phyloP scores from a whole-genome alignment of 1,284 basidiomycete species.

The Cystobasidiaceae sp. region DNA sequence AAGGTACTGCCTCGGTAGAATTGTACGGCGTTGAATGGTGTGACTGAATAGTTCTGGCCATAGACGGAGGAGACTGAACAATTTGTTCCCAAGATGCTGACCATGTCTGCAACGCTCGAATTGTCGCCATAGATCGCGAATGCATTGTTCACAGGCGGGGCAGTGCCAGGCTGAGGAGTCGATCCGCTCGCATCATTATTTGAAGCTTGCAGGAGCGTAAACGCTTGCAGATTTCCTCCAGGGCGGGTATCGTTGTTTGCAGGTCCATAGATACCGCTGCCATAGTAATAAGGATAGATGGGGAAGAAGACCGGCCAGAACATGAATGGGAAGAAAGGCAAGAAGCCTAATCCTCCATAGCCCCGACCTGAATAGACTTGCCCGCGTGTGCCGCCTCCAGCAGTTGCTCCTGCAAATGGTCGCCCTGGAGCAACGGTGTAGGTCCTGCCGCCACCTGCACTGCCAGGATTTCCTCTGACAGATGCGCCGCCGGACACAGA shows the following conservation, averaged over 20 bases:
- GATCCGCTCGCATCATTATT: neutral
- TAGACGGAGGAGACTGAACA: constrained; percentile 14
- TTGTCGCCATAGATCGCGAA: constrained; percentile 33
- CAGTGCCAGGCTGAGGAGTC: constrained; percentile 6
- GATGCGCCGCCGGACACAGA: constrained; percentile 9
- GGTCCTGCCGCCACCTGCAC: constrained; percentile 13
- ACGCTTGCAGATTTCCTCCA: constrained; percentile 26
- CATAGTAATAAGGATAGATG: constrained; percentile 24
- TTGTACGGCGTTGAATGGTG: constrained; percentile 50
- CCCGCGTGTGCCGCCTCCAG: constrained; percentile 23
- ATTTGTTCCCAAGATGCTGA: constrained; percentile 16
- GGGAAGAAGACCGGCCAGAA: constrained; percentile 23
- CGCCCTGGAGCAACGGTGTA: constrained; percentile 10
- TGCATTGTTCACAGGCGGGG: constrained; percentile 4
- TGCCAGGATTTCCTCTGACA: constrained; percentile 17
- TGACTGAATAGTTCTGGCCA: constrained; percentile 14
- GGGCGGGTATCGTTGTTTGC: constrained; percentile 25
- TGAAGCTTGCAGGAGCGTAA: constrained; percentile 18
- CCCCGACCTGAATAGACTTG: constrained; percentile 18
- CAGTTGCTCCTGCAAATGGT: constrained; percentile 26
- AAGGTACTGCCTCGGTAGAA: constrained; percentile 55
- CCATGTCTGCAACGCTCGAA: constrained; percentile 28
- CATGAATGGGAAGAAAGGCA: constrained; percentile 30
- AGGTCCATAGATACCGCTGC: constrained; percentile 21
- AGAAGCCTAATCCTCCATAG: constrained; percentile 15